Percentiles rank a stretch among this genome's conserved stretches.
Evolutionary conservation across 2,329 filamentous ascomycete genomes (phyloP).

Genomic region (Penicillium verrucosum): DNA sequence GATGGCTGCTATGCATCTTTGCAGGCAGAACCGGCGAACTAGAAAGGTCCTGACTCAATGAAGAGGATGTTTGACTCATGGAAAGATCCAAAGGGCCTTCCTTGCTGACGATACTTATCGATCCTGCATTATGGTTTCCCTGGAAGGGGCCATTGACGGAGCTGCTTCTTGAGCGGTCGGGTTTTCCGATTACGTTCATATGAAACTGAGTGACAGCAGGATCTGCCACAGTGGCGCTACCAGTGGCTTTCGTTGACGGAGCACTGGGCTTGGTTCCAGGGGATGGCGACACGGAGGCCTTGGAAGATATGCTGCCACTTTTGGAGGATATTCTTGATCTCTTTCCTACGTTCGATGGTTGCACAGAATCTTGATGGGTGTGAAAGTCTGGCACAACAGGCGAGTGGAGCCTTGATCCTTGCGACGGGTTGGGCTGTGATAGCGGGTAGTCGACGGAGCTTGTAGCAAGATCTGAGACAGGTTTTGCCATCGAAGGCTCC

Average conservation of each 20-base stretch:
- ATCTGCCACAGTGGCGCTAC: constrained; percentile 39
- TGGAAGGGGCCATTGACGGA: constrained; percentile 33
- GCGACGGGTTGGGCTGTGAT: constrained; percentile 32
- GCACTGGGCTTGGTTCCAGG: constrained; percentile 39
- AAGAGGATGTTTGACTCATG: constrained; percentile 32
- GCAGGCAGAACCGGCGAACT: constrained; percentile 36
- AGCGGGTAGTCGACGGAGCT: constrained; percentile 23
- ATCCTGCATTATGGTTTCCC: constrained; percentile 30
- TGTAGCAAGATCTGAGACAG: constrained; percentile 23
- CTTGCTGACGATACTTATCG: constrained; percentile 28
- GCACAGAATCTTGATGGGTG: constrained; percentile 26
- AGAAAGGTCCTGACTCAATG: constrained; percentile 27
- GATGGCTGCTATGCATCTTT: constrained; percentile 28
- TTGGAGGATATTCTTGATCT: constrained; percentile 43
- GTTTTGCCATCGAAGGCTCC: constrained; percentile 28
- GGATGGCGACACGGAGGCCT: constrained; percentile 38
- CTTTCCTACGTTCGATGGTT: constrained; percentile 26
- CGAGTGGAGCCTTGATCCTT: constrained; percentile 39
- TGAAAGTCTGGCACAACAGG: constrained; percentile 34
- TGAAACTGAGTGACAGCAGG: constrained; percentile 47
- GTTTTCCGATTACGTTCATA: constrained; percentile 36
- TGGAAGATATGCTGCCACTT: constrained; percentile 42
- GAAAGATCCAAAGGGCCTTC: constrained; percentile 30
- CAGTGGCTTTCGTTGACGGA: constrained; percentile 34
- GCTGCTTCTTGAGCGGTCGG: constrained; percentile 28